Evolutionary conservation across 2,329 filamentous ascomycete genomes (phyloP).

Genomic region (Hypomyces perniciosus): DNA sequence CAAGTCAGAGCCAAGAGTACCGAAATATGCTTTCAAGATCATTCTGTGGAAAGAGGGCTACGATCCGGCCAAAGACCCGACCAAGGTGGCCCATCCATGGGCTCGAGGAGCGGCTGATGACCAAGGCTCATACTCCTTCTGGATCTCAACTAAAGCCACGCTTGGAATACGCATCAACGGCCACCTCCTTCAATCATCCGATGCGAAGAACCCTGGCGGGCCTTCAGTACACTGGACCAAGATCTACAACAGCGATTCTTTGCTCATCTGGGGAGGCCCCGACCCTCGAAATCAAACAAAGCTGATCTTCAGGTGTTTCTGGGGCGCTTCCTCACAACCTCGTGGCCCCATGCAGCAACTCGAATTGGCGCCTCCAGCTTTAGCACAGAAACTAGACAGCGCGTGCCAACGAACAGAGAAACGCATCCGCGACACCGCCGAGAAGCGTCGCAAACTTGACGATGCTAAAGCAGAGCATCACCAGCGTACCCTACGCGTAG

Average conservation of each 20-base stretch:
- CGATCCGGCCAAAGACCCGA: slow-evolving; percentile 49
- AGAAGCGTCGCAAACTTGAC: slow-evolving; percentile 35
- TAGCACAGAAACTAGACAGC: slow-evolving; percentile 43
- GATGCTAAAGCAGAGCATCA: slow-evolving; percentile 41
- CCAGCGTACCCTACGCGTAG: slow-evolving; percentile 35
- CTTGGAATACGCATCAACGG: slow-evolving; percentile 73
- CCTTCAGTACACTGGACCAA: slow-evolving; percentile 59
- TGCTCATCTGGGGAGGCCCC: slow-evolving; percentile 61
- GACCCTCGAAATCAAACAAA: slow-evolving; percentile 36
- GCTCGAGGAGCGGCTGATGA: slow-evolving; percentile 27
- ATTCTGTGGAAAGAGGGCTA: slow-evolving; percentile 66
- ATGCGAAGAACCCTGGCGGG: slow-evolving; percentile 46
- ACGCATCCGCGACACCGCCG: slow-evolving; percentile 34
- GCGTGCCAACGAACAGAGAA: slow-evolving; percentile 41
- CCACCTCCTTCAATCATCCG: slow-evolving; percentile 52
- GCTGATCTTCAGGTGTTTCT: slow-evolving; percentile 48
- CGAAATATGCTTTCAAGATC: slow-evolving; percentile 75
- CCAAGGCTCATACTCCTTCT: slow-evolving; percentile 58
- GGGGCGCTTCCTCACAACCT: slow-evolving; percentile 46
- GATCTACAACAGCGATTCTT: slow-evolving; percentile 69
- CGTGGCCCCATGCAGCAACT: slow-evolving; percentile 27
- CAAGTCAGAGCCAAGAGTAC: slow-evolving; percentile 61
- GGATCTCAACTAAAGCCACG: slow-evolving; percentile 73
- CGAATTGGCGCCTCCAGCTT: slow-evolving; percentile 30
- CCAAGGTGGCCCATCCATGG: slow-evolving; percentile 49